Conservation (phyloP, 441 rosid genomes). For the Populus tomentosa region DNA sequence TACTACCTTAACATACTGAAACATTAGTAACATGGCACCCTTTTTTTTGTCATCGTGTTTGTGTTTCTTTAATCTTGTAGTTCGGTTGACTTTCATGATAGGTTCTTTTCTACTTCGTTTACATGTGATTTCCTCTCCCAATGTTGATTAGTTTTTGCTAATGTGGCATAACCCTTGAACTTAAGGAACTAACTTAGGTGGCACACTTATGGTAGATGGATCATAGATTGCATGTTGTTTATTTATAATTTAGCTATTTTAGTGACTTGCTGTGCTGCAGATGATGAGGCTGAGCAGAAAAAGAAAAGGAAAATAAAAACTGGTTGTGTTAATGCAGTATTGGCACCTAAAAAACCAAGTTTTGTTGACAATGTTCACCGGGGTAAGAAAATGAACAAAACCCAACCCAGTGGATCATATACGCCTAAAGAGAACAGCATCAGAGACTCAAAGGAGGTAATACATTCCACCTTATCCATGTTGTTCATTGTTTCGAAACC, state of each 20-base stretch:
- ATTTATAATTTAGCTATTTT: conserved; percentile 2
- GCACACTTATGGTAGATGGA: not conserved
- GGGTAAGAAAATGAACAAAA: conserved; percentile 48
- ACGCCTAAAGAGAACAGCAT: conserved; percentile 36
- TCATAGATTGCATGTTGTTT: not conserved
- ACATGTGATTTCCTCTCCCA: not conserved
- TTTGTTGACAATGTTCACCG: conserved; percentile 45
- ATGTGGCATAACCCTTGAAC: not conserved
- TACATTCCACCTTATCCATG: not conserved
- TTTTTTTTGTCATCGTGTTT: not conserved
- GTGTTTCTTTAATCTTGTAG: not conserved
- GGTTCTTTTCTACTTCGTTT: not conserved
- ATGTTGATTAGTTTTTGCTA: not conserved
- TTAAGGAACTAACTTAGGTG: not conserved
- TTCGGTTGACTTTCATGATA: not conserved
- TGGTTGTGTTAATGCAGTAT: conserved; percentile 35
- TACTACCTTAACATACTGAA: not conserved
- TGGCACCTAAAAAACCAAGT: conserved; percentile 41
- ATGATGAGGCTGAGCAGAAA: conserved; percentile 59
- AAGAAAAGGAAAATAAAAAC: conserved; percentile 25
- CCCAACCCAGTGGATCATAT: conserved; percentile 43
- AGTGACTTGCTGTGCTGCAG: conserved; percentile 32
- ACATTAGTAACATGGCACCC: not conserved
- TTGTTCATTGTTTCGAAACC: not conserved
- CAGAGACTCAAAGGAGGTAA: conserved; percentile 62